Conservation (phyloP, 164 flowering plant species). For the Amborella trichopoda region DNA sequence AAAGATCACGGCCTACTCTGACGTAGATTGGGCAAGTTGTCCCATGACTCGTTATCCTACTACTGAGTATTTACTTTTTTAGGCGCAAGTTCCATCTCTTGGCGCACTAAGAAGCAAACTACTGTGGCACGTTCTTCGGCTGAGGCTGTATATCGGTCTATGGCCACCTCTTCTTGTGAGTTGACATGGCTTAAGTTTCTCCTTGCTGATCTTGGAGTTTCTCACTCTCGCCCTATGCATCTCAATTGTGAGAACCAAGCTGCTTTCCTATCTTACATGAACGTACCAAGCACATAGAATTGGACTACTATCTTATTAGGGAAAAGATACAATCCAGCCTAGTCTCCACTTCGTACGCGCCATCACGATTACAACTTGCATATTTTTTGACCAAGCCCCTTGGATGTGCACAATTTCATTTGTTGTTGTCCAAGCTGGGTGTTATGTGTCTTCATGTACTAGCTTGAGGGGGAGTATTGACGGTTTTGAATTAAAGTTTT, state of each 20-base stretch:
- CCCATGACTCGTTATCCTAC: no score
- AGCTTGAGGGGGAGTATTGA: no score
- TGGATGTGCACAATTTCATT: background rate
- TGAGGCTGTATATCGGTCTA: background rate
- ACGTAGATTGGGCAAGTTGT: no score
- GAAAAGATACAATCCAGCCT: background rate
- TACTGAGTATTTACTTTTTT: no score
- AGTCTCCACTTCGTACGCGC: background rate
- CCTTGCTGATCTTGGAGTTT: no score
- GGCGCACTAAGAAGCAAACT: background rate
- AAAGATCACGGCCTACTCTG: no score
- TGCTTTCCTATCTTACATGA: no score
- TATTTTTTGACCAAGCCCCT: background rate
- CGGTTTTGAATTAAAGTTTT: no score
- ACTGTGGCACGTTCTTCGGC: background rate
- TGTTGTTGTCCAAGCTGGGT: no score
- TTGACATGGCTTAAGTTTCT: no score
- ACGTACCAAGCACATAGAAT: background rate
- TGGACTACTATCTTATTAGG: background rate
- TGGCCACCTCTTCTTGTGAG: background rate
- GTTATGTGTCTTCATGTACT: no score
- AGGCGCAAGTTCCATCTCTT: background rate
- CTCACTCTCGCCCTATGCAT: no score
- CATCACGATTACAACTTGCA: background rate
- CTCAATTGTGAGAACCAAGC: background rate